Evolutionary conservation across 1,284 basidiomycete species (phyloP).

Genomic region (Boletus holoroseus): DNA sequence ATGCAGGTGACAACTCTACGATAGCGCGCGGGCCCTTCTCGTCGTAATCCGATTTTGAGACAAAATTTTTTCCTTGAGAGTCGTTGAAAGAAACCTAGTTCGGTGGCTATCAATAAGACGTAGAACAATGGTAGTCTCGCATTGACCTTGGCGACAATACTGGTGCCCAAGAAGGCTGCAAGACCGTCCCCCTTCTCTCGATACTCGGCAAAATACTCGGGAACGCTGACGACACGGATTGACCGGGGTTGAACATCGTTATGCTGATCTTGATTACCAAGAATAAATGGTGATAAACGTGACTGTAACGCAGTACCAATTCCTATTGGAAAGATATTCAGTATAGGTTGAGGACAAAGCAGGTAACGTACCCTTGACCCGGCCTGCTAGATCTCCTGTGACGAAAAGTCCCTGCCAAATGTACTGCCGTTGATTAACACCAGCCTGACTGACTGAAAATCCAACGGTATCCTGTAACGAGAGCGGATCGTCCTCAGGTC

Average conservation of each 20-base stretch:
- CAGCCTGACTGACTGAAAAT: slow-evolving; percentile 51
- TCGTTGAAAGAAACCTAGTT: slow-evolving; percentile 56
- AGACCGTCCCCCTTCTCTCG: slow-evolving; percentile 78
- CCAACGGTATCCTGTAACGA: slow-evolving; percentile 64
- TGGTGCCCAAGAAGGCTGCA: slow-evolving; percentile 83
- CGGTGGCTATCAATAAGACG: slow-evolving; percentile 8
- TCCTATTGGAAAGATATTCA: slow-evolving; percentile 38
- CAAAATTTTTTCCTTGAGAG: slow-evolving; percentile 57
- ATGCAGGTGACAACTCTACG: slow-evolving; percentile 66
- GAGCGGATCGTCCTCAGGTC: slow-evolving; percentile 31
- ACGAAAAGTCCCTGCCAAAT: slow-evolving; percentile 82
- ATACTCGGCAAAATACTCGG: slow-evolving; percentile 91
- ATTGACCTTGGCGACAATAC: slow-evolving; percentile 79
- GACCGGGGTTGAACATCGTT: slow-evolving; percentile 68
- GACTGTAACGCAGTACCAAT: slow-evolving; percentile 70
- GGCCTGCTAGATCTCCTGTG: slow-evolving; percentile 73
- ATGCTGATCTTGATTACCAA: slow-evolving; percentile 56
- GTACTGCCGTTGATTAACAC: slow-evolving; percentile 61
- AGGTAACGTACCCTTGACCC: slow-evolving; percentile 61
- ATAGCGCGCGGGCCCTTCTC: slow-evolving; percentile 64
- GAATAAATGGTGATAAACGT: slow-evolving; percentile 62
- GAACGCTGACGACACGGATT: slow-evolving; percentile 68
- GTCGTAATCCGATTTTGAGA: slow-evolving; percentile 74
- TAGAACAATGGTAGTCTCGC: slow-evolving; percentile 4
- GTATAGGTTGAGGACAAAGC: background rate